Percentiles rank a stretch among this genome's conserved stretches.
Conservation (phyloP, 768 basidiomycete genomes). For the Rhizopogon salebrosus region DNA sequence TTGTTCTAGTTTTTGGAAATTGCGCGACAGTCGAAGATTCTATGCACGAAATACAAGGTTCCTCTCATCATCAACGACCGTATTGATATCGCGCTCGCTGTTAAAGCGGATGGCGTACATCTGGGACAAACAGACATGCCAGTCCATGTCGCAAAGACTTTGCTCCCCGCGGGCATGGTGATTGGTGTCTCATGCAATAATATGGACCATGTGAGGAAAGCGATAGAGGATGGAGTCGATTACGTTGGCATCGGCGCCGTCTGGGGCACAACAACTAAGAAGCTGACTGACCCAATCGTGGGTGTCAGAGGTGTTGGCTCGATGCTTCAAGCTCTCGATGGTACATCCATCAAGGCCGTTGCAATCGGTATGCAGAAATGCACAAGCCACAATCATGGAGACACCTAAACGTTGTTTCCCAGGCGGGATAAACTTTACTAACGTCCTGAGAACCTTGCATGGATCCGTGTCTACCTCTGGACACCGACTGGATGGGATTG, state of each 20-base stretch:
- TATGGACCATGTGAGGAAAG: slow-evolving; percentile 54
- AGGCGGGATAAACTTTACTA: slow-evolving; percentile 86
- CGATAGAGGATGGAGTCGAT: slow-evolving; percentile 63
- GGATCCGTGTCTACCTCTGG: slow-evolving; percentile 57
- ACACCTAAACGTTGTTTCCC: slow-evolving; percentile 2
- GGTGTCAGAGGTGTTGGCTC: slow-evolving; percentile 71
- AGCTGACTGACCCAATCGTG: slow-evolving; percentile 54
- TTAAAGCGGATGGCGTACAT: slow-evolving; percentile 77
- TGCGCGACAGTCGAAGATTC: slow-evolving; percentile 58
- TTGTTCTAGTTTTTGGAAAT: slow-evolving; percentile 65
- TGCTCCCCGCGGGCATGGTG: slow-evolving; percentile 66
- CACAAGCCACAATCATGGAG: neutral
- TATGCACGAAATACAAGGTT: slow-evolving; percentile 74
- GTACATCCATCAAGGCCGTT: slow-evolving; percentile 63
- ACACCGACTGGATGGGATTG: slow-evolving; percentile 71
- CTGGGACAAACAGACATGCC: slow-evolving; percentile 88
- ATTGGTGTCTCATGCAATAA: slow-evolving; percentile 81
- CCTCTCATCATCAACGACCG: slow-evolving; percentile 87
- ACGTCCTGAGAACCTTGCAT: slow-evolving; percentile 71
- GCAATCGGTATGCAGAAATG: slow-evolving; percentile 64
- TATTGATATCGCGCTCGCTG: slow-evolving; percentile 79
- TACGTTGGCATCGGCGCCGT: slow-evolving; percentile 88
- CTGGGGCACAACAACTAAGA: slow-evolving; percentile 78
- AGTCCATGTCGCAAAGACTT: slow-evolving; percentile 51
- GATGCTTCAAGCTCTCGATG: slow-evolving; percentile 61